These are phyloP conservation scores for Dendrobium officinale DNA, from an alignment of 106 monocot species.

Conservation along the genomic window DNA sequence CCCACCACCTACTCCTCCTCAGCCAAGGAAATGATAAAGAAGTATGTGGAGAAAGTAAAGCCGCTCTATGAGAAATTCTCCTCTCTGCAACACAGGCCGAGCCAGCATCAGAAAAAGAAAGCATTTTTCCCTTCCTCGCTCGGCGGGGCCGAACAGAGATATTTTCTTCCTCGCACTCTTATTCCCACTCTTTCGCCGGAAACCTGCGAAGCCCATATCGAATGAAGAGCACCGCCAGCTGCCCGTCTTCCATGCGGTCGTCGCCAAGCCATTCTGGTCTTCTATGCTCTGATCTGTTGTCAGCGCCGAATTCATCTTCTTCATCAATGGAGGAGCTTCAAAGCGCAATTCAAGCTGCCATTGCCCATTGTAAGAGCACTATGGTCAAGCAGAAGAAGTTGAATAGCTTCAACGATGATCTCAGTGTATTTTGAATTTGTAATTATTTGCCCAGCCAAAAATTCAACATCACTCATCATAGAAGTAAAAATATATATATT, in stretches of 20 bases:
- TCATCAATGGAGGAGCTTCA: constrained; percentile 93
- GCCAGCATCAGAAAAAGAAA: constrained; percentile 34
- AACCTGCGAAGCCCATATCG: constrained; percentile 50
- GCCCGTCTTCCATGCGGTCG: constrained; percentile 84
- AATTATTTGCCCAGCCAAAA: background rate
- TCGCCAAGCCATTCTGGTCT: constrained; percentile 82
- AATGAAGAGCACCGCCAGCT: constrained; percentile 46
- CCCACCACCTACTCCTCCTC: constrained; percentile 8
- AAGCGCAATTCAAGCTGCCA: constrained; percentile 83
- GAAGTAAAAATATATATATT: no score
- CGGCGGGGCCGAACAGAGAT: background rate
- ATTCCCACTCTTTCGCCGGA: constrained; percentile 51
- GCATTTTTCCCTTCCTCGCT: constrained; percentile 26
- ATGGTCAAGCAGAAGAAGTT: constrained; percentile 17
- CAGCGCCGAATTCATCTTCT: constrained; percentile 6
- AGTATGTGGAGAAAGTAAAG: constrained; percentile 81
- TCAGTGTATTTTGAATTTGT: background rate
- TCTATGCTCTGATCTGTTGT: constrained; percentile 10
- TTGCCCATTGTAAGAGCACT: constrained; percentile 83
- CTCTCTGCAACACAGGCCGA: constrained; percentile 24
- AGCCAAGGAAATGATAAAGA: constrained; percentile 72
- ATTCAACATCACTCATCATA: no score
- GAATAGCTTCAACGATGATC: background rate
- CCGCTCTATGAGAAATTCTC: constrained; percentile 71
- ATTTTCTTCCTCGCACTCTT: constrained; percentile 13